Conservation (phyloP, 2,329 filamentous ascomycete species). For the Aspergillus ochraceoroseus region DNA sequence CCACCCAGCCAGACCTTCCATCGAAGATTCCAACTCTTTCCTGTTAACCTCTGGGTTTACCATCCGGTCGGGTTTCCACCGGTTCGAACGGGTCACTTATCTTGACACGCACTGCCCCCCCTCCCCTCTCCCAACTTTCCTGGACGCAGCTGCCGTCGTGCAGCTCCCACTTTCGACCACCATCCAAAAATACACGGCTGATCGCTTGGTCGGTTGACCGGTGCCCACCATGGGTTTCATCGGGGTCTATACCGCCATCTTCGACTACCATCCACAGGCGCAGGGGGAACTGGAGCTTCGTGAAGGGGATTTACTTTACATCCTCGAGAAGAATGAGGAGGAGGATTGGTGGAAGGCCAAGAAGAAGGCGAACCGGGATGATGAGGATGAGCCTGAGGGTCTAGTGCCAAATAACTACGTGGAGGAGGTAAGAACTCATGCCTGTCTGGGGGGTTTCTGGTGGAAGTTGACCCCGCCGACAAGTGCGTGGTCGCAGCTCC, state of each 20-base stretch:
- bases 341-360: slow-evolving; percentile 96
- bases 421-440: slow-evolving; percentile 64
- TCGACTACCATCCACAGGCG: slow-evolving; percentile 85
- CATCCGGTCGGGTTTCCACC: no score
- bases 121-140: background rate
- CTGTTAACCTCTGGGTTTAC: no score
- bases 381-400: slow-evolving; percentile 86
- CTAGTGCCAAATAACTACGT: slow-evolving; percentile 93
- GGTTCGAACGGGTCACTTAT: no score
- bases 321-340: slow-evolving; percentile 73
- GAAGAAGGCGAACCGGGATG: slow-evolving; percentile 75
- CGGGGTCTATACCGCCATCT: slow-evolving; percentile 83
- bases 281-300: slow-evolving; percentile 77
- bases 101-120: no score
- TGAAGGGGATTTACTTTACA: slow-evolving; percentile 83
- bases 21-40: background rate
- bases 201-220: slow-evolving; percentile 14
- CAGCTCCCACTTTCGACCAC: slow-evolving; percentile 2
- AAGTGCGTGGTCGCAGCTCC: background rate
- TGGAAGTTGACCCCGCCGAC: no score
- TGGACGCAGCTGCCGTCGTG: slow-evolving; percentile 8
- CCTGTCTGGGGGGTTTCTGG: background rate
- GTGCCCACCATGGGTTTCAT: slow-evolving; percentile 71
- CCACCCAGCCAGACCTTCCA: slow-evolving; percentile 1
- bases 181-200: slow-evolving; percentile 6